Evolutionary conservation across 148 eudicot species (phyloP).

Genomic region (Dianthus caryophyllus): DNA sequence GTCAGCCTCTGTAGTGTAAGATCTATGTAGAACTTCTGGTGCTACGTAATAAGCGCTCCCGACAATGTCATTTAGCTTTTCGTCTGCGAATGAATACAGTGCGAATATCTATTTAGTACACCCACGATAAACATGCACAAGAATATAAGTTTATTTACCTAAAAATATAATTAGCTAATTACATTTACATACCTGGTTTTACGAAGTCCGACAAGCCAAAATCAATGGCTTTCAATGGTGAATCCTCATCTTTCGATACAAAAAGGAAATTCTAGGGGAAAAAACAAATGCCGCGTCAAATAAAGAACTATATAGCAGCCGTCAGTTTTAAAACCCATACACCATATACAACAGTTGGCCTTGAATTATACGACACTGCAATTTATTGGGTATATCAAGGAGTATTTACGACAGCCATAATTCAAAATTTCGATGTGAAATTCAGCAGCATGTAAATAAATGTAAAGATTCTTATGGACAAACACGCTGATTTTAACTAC

Average conservation of each 20-base stretch:
- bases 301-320: neutral
- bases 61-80: conserved; percentile 87
- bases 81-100: conserved; percentile 45
- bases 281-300: conserved; percentile 1
- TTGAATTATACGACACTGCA: neutral
- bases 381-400: neutral
- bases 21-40: conserved; percentile 95
- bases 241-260: conserved; percentile 73
- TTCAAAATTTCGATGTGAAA: neutral
- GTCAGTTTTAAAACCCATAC: neutral
- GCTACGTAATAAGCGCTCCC: conserved; percentile 99
- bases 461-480: neutral
- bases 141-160: conserved; percentile 1
- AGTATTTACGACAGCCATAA: neutral
- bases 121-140: conserved; percentile 3
- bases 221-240: conserved; percentile 85
- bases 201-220: conserved; percentile 99
- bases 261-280: conserved; percentile 73
- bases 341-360: too few relatives aligned
- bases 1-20: conserved; percentile 90
- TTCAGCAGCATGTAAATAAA: neutral
- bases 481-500: conserved; percentile 26
- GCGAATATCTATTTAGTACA: neutral
- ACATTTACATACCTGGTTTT: conserved; percentile 85
- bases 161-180: too few relatives aligned